Base-by-base conservation (phyloP, 2,329 filamentous ascomycete genomes). In the Myriosclerotinia duriaeana region DNA sequence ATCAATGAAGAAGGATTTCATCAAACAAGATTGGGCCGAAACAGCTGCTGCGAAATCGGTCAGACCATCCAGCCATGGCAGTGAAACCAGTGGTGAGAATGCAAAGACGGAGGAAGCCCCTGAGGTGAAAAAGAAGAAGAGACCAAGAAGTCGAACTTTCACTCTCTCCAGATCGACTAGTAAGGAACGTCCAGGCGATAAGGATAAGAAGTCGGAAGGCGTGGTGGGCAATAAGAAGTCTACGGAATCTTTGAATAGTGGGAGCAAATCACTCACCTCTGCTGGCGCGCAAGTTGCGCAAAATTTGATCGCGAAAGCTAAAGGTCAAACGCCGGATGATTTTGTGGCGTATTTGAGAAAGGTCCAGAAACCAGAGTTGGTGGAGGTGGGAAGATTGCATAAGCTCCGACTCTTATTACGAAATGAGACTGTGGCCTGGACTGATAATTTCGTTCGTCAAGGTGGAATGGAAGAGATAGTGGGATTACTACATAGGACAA, bases 361-460 rank as follows among this genome's bases (percentile, higher is more conserved):
- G 77, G 89, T 91, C 1, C 89, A 88, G 71, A 90, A 92, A 78
- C 93, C 93, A 0, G 87, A 95, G 73, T 81, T 88, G 50, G 89
- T 97, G 12, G 94, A 98, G 77, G 91, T 98, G n/a, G 93, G 93
- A 54, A 94, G 95, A 76, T 80, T 99, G 46, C 95, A 98, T 80
- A 98, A 98, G 79, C 84, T 99, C 55, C 87, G 94, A 17, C 84
- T 97, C 26, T 80, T 98, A 63, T 83, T 99, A 64, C 88, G 95
- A 22, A 98, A 98, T 74, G 95, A 99, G 80, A 96, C 94, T 0
- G 92, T 99, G 7, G 87, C 90, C 15, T 99, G 95, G 95, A 96
- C 96, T 3, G 92, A 98, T 76, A 86, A 88, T 15, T 99, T 98
- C 76, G 92, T 98, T 72, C 84, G 87, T 52, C 88, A 93, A 70